Evolutionary conservation across 352 stramenopile species (phyloP).

Genomic region (Globisporangium nunn): DNA sequence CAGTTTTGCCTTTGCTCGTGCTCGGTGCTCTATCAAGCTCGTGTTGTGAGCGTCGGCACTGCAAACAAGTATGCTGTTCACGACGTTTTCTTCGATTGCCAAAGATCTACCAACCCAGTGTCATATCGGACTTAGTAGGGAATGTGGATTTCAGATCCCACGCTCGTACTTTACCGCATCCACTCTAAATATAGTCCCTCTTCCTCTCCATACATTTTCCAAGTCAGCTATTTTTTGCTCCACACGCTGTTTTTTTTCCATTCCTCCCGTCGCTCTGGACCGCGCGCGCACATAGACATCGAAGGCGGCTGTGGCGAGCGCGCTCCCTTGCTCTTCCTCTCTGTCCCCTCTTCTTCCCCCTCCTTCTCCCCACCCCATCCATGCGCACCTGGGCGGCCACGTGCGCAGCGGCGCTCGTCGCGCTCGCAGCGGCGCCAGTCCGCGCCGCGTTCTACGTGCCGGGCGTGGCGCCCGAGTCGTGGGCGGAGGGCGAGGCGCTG

Average conservation of each 20-base stretch:
- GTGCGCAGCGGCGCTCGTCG: slow-evolving; percentile 1
- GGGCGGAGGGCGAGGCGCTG: slow-evolving; percentile 76
- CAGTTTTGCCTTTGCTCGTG: no score
- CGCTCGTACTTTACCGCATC: no score
- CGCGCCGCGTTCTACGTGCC: slow-evolving; percentile 80
- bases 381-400: slow-evolving; percentile 11
- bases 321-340: not conserved
- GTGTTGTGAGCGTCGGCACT: no score
- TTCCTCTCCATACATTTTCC: not conserved
- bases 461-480: slow-evolving; percentile 79
- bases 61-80: no score
- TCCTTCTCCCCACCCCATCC: not conserved
- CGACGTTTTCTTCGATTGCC: no score
- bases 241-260: not conserved
- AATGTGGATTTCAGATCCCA: no score
- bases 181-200: no score
- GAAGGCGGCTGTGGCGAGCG: not conserved
- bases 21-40: no score
- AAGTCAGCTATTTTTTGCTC: not conserved
- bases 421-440: slow-evolving; percentile 15
- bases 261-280: not conserved
- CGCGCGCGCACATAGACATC: no score
- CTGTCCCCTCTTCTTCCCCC: not conserved
- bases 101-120: no score
- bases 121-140: no score